Conservation (phyloP, 2,329 filamentous ascomycete species). For the Fusarium brachygibbosum region DNA sequence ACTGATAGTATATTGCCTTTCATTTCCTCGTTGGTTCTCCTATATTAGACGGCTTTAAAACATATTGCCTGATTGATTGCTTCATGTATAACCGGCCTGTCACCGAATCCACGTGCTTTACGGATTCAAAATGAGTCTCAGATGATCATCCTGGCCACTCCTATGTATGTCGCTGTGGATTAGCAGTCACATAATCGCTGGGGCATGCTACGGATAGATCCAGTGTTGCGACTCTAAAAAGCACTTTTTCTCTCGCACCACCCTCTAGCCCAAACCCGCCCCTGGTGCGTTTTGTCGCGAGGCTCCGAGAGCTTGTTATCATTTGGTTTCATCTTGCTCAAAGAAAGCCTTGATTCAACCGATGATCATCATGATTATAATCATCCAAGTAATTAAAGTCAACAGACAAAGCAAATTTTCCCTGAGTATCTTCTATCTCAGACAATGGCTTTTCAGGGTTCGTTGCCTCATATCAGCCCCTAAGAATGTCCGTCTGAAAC, state of each 20-base stretch:
- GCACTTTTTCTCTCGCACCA: conserved; percentile 18
- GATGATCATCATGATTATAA: conserved; percentile 18
- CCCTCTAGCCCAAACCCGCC: conserved; percentile 26
- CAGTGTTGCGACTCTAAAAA: conserved; percentile 21
- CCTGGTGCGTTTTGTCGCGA: conserved; percentile 30
- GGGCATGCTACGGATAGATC: conserved; percentile 39
- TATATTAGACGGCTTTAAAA: conserved; percentile 5
- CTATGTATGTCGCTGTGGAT: conserved; percentile 21
- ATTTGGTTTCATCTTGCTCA: conserved; percentile 5
- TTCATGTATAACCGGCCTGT: neutral
- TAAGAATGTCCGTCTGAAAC: conserved; percentile 5
- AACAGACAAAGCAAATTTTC: conserved; percentile 7
- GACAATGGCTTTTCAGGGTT: conserved; percentile 15
- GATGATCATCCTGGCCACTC: conserved; percentile 13
- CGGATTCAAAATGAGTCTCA: conserved; percentile 11
- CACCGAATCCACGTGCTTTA: conserved; percentile 9
- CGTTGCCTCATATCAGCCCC: neutral
- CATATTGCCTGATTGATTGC: neutral
- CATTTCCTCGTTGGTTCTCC: conserved; percentile 2
- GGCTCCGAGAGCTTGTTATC: conserved; percentile 29
- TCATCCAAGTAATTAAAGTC: conserved; percentile 19
- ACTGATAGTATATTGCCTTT: neutral
- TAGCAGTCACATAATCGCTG: conserved; percentile 19
- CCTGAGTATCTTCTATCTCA: neutral
- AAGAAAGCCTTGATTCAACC: conserved; percentile 8